Base-by-base conservation (phyloP, 371 early-diverging fungal species). In the Saksenaea vasiformis region DNA sequence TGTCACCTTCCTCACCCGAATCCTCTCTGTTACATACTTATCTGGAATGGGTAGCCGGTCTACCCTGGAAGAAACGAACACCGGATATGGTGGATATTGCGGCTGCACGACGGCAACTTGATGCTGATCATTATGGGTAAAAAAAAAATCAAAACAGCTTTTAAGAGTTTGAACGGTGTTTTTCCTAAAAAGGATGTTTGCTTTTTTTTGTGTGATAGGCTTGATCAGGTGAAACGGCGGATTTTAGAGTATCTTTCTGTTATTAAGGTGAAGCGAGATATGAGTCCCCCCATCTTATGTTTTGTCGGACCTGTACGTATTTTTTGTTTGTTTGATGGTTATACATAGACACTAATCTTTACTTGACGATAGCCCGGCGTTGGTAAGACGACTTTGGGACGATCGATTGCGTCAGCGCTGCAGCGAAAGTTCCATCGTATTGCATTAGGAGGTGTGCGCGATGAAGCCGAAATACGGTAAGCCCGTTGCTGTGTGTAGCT, bases 391-490 rank as follows among this genome's bases (percentile, higher is more conserved):
- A 87, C 89, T 27, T 69, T 95, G 22, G 96, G 89, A 5, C 79
- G 81, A 56, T 88, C 89, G 8, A 90, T 95, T 56, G 94, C 93
- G 2, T 73, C 76, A 8, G 92, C 95, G 2, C 74, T 93, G 58
- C 86, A 89, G 5, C 76, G 96, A 28, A 88, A 90, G 64, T 95
- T 94, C 68, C 85, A 92, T 58, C 82, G 93, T 11, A 91, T 95
- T 36, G 85, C 94, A 0, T 72, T 95, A 3, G 96, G 96, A 10
- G 95, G 96, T 57, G 90, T 95, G 5, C 84, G 93, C 47, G 95
- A 95, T 66, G 95, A 93, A 68, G 92, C 94, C 5, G 95, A 94
- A 71, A 93, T 95, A 53, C 74, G 93, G 76, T 75, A 70, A n/a
- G n/a, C n/a, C n/a, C n/a, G n/a, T n/a, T n/a, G n/a, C n/a, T n/a